phyloP scores from a whole-genome alignment of 306 rosid species.

The Fragaria ananassa region DNA sequence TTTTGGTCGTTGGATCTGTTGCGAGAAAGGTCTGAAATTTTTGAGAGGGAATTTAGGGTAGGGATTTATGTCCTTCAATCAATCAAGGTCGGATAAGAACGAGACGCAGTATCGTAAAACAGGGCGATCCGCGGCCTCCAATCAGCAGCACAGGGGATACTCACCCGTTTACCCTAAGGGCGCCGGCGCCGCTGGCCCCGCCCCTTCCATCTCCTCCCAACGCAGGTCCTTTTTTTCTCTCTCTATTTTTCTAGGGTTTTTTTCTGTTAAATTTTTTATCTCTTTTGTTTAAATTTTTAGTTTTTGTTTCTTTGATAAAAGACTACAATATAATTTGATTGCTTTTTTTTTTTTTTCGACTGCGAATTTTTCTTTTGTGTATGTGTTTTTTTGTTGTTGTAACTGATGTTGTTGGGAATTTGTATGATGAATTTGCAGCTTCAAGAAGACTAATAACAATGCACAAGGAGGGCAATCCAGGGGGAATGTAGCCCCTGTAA shows the following conservation, averaged over 20 bases:
- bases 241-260: conserved; percentile 18
- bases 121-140: conserved; percentile 72
- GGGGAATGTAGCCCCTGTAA: conserved; percentile 49
- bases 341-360: not conserved
- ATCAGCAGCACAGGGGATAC: conserved; percentile 63
- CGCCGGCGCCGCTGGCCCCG: conserved; percentile 65
- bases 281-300: not conserved
- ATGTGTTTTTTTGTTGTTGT: not conserved
- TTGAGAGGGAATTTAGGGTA: conserved; percentile 43
- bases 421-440: conserved; percentile 39
- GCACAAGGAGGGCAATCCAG: conserved; percentile 89
- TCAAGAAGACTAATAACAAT: conserved; percentile 63
- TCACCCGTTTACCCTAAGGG: conserved; percentile 56
- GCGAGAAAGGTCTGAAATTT: conserved; percentile 6
- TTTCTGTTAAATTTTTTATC: conserved; percentile 12
- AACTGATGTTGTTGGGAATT: not conserved
- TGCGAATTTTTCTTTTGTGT: not conserved
- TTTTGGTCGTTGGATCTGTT: conserved; percentile 30
- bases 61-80: conserved; percentile 98
- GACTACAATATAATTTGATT: not conserved
- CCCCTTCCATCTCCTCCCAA: conserved; percentile 46
- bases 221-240: conserved; percentile 43
- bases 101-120: conserved; percentile 58
- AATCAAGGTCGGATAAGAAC: conserved; percentile 84
- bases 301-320: not conserved